Evolutionary conservation across 2,329 filamentous ascomycete genomes (phyloP), one percentile per base, ranked within the genome.

Genomic region (Neonectria ditissima): DNA sequence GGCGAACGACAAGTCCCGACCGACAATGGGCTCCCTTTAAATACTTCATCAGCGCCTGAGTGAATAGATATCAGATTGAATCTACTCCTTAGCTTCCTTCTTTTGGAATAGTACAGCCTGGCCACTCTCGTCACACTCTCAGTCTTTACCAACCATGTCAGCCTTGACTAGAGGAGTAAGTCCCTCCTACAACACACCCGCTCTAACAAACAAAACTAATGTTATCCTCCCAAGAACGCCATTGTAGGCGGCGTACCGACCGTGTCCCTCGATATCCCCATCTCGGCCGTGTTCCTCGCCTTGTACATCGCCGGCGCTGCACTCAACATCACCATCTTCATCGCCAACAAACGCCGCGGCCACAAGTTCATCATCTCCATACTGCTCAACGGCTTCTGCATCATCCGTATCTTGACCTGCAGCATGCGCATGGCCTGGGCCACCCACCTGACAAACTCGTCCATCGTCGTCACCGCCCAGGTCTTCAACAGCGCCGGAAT

Each of bases 401-500:
- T 43, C 32, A 39, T 37, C 16, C 32, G 51, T 2, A 43, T 43
- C 16, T 6, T 54, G 13, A 37, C 51, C 14, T 43, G 37, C 5
- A n/a, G 13, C 6, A 22, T 54, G 51, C 51, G 51, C n/a, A 54
- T 54, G n/a, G 51, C 24, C 2, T 39, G 34, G 34, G 51, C 32
- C 10, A 24, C 51, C 22, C 14, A 43, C 14, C 51, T 24, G 14
- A 30, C 24, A 16, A 43, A 54, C 14, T 26, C 22, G 14, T 18
- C 14, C 10, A 13, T 43, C 9, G 20, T 24, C 32, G 30, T 28
- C 22, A 22, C 22, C 20, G 20, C 37, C 20, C 51, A 54, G 24
- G 51, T 30, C 24, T 30, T 54, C n/a, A 54, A 28, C 3, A 54
- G 16, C n/a, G 51, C 51, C 34, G 51, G 51, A n/a, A 37, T 54